phyloP scores from a whole-genome alignment of 257 asterid species.

The Gardenia jasminoides region DNA sequence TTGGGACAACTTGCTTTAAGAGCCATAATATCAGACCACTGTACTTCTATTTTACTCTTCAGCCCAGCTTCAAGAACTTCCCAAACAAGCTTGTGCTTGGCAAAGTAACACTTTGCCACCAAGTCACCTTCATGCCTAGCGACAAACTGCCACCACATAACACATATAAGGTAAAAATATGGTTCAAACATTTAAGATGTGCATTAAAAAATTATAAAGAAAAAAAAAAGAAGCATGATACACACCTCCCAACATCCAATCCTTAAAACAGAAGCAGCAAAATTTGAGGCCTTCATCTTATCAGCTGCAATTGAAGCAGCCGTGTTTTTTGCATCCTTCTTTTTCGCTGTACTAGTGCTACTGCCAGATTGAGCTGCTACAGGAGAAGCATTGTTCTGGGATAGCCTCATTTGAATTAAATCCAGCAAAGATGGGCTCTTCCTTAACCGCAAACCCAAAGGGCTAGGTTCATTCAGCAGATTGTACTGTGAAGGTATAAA shows the following conservation, averaged over 20 bases:
- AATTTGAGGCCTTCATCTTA: slow-evolving; percentile 81
- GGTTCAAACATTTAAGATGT: background rate
- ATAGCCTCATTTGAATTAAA: slow-evolving; percentile 63
- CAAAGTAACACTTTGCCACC: slow-evolving; percentile 92
- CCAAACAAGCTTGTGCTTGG: slow-evolving; percentile 91
- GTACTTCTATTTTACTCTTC: slow-evolving; percentile 86
- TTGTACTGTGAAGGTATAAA: slow-evolving; percentile 42
- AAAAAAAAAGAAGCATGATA: slow-evolving; percentile 13
- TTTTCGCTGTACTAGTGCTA: slow-evolving; percentile 17
- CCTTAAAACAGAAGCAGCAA: slow-evolving; percentile 55
- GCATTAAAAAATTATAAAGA: no score
- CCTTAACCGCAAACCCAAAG: slow-evolving; percentile 67
- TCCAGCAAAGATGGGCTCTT: slow-evolving; percentile 77
- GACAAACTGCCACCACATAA: slow-evolving; percentile 56
- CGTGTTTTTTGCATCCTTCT: slow-evolving; percentile 37
- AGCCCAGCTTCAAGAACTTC: slow-evolving; percentile 84
- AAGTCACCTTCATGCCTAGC: slow-evolving; percentile 81
- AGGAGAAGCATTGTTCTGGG: slow-evolving; percentile 34
- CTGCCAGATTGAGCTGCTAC: slow-evolving; percentile 23
- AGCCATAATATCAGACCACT: slow-evolving; percentile 76
- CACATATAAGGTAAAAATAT: slow-evolving; percentile 19
- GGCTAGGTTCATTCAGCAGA: slow-evolving; percentile 77
- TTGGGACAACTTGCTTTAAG: slow-evolving; percentile 69
- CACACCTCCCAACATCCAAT: slow-evolving; percentile 91
- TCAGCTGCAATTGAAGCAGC: slow-evolving; percentile 44